Base-by-base conservation (phyloP, 306 rosid species). In the Cercis canadensis region DNA sequence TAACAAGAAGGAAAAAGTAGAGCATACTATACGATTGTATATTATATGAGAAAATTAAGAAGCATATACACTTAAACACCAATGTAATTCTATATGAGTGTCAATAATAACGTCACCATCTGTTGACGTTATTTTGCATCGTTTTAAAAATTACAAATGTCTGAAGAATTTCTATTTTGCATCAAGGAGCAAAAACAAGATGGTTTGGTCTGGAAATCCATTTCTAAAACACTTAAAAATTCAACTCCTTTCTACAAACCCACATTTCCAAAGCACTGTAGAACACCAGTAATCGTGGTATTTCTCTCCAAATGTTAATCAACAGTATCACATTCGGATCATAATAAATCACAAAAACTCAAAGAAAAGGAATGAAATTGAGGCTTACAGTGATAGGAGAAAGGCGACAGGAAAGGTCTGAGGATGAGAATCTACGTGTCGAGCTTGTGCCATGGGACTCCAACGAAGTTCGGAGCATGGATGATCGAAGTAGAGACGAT, bases 401-500 rank as follows among this genome's bases (percentile, higher is more conserved):
- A 54, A 14, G 61, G 33, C 60, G 84, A 62, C 72, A 44, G 14
- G 56, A 24, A 46, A 61, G 57, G 44, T 40, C 7, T 7, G 80
- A 29, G 37, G 52, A 56, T 51, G 69, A 78, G 62, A 59, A 41
- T 15, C 24, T 39, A 0, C 70, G 73, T 45, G 52, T 61, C 7
- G 47, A 57, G 39, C 12, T 40, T 4, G 83, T 65, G 34, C 63
- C 1, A 37, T 57, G 84, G 6, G 80, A 62, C 7, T 32, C 72
- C 54, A 73, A 72, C 4, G 78, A 73, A 13, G 66, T 70, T 51
- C 84, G 90, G 39, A 68, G 53, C 31, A 73, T 43, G 7, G 86
- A 67, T 53, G 87, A 70, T 63, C 88, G 86, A 65, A 84, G 75
- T 0, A 88, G 75, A 11, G 88, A 81, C 13, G 87, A 65, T 2